Evolutionary conservation across 1,139 yeast species (phyloP), one percentile per base, ranked within the genome.

Genomic region (Candida gigantensis): DNA sequence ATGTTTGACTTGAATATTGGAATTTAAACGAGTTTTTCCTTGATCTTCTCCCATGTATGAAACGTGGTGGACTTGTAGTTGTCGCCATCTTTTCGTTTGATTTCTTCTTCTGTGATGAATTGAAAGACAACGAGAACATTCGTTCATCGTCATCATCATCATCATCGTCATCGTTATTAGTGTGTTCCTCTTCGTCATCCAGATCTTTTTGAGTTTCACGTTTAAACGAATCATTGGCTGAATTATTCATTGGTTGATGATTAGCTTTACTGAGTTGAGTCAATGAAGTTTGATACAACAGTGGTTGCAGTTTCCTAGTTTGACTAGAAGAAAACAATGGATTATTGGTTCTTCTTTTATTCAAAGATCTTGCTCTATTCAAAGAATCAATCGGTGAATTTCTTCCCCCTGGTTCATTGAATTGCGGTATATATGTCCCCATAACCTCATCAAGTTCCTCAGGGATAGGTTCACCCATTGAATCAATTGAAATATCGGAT

Each of bases 311-410:
- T 47, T 33, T 57, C 44, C 41, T 34, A n/a, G n/a, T n/a, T 30
- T 41, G 46, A 16, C 21, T 34, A 16, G 34, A 37, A 2, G 42
- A 27, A n/a, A 44, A 36, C 16, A 40, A 30, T 15, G 46, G 44
- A 39, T 55, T 49, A 4, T 46, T 44, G 7, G 36, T 34, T 34
- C 53, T 49, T 35, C 55, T 51, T 36, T 61, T 56, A 34, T 62
- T 63, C 24, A 62, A 49, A 0, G 69, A 62, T 32, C 64, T 53
- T 3, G 67, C 57, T 35, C 72, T 49, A 17, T 54, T 41, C 13
- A 58, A 40, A 6, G 58, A 51, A 3, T 55, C 47, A 21, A 43
- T 44, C 11, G 51, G 46, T 6, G 53, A 45, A 6, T 46, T 48
- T 36, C 48, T 41, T 33, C 42, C 44, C 5, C 19, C 28, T 12